These are phyloP conservation scores for Apocynum venetum DNA, from an alignment of 257 asterid species.

Conservation along the genomic window DNA sequence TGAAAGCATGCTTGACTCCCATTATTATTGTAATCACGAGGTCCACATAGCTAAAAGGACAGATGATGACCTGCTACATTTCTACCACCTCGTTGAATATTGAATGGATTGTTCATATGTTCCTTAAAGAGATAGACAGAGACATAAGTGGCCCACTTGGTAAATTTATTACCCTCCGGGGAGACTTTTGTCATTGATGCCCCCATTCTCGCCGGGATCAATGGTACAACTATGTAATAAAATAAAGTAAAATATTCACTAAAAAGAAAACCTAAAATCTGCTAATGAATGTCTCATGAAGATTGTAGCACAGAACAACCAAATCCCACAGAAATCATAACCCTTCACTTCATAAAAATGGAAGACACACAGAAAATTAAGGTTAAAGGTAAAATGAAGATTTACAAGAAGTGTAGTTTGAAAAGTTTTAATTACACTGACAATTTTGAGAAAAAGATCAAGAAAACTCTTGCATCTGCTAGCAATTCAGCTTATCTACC, in stretches of 20 bases:
- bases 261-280: slow-evolving; percentile 13
- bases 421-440: background rate
- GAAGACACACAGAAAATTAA: background rate
- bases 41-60: slow-evolving; percentile 6
- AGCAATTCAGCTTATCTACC: slow-evolving; percentile 2
- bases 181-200: slow-evolving; percentile 33
- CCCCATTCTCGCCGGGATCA: slow-evolving; percentile 47
- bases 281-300: background rate
- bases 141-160: slow-evolving; percentile 35
- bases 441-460: background rate
- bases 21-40: slow-evolving; percentile 24
- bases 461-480: background rate
- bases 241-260: background rate
- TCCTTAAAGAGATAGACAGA: slow-evolving; percentile 5
- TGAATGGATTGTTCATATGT: slow-evolving; percentile 8
- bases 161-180: slow-evolving; percentile 23
- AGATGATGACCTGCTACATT: slow-evolving; percentile 3
- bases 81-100: slow-evolving; percentile 10
- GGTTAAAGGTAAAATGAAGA: background rate
- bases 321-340: background rate
- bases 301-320: background rate
- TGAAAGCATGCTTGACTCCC: slow-evolving; percentile 9
- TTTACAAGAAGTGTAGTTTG: background rate
- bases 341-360: background rate
- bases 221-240: slow-evolving; percentile 23